Evolutionary conservation across 345 rosid genomes (phyloP), one percentile per base, ranked within the genome.

Genomic region (Moringa oleifera): DNA sequence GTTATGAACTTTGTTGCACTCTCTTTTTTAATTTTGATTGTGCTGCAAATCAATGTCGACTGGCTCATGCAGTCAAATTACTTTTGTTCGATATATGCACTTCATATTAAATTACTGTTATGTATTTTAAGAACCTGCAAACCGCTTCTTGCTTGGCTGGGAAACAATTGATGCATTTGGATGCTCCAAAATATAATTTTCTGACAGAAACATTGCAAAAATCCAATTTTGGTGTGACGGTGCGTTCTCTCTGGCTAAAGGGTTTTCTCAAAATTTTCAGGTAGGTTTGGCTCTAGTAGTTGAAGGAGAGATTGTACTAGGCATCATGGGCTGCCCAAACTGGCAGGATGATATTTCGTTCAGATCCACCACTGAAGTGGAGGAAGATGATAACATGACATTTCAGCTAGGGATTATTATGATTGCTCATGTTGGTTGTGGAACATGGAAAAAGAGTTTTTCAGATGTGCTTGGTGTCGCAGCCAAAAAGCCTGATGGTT

Each of bases 251-350:
- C 53, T 24, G 59, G 57, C 56, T 75, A 67, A 77, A 25, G 54
- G 61, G 45, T 36, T 64, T 25, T 25, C 15, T 25, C 51, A 7
- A 68, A 33, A 66, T 50, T 76, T 71, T 67, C 81, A 92, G 96
- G 93, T 92, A 63, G 98, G 96, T 65, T 78, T 87, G 82, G 89
- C 93, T 18, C 98, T 92, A 77, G 86, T 89, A 57, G 88, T 89
- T 64, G 84, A 82, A 73, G 93, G 87, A 71, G 85, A 84, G 74
- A 78, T 84, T 72, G 91, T 83, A 57, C 62, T 87, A 62, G 87
- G 96, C 11, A 83, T 83, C 65, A 87, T 89, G 93, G 98, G 96
- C 19, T 87, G 95, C 77, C 97, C 95, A 55, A 89, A 89, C 78
- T 89, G 98, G 97, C 71, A 59, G 65, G 73, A 76, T 22, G 75